Evolutionary conservation across 2,329 filamentous ascomycete species (phyloP).

Genomic region (Hypoxylon sp.): DNA sequence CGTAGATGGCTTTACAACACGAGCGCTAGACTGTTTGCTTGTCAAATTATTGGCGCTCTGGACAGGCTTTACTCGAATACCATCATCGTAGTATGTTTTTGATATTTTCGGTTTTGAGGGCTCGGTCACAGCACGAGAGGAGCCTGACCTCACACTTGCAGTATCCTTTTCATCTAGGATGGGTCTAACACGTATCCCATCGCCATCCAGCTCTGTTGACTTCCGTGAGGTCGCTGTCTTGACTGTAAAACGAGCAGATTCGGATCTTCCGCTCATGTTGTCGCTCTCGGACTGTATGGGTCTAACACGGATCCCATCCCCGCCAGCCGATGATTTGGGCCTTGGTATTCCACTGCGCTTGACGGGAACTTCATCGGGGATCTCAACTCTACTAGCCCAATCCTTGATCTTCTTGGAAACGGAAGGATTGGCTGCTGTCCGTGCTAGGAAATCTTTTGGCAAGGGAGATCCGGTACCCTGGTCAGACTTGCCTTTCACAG

Average conservation of each 20-base stretch:
- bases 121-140: constrained; percentile 11
- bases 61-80: constrained; percentile 29
- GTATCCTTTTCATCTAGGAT: constrained; percentile 37
- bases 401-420: constrained; percentile 68
- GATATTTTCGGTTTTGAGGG: constrained; percentile 37
- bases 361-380: constrained; percentile 52
- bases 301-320: constrained; percentile 54
- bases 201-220: constrained; percentile 40
- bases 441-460: constrained; percentile 67
- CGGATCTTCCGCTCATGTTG: constrained; percentile 34
- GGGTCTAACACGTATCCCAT: constrained; percentile 53
- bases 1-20: background rate
- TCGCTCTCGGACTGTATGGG: constrained; percentile 37
- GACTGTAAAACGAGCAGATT: constrained; percentile 35
- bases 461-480: constrained; percentile 53
- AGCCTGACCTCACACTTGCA: constrained; percentile 41
- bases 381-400: constrained; percentile 66
- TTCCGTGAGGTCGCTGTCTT: constrained; percentile 33
- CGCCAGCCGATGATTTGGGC: constrained; percentile 50
- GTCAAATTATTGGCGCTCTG: constrained; percentile 14
- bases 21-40: constrained; percentile 9
- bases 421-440: constrained; percentile 62
- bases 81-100: constrained; percentile 42
- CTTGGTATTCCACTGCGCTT: constrained; percentile 50
- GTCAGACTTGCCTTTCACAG: constrained; percentile 48